Percentiles rank a stretch among this genome's conserved stretches.
phyloP scores from a whole-genome alignment of 352 stramenopile genomes.

The Phytopythium cucurbitacearum region DNA sequence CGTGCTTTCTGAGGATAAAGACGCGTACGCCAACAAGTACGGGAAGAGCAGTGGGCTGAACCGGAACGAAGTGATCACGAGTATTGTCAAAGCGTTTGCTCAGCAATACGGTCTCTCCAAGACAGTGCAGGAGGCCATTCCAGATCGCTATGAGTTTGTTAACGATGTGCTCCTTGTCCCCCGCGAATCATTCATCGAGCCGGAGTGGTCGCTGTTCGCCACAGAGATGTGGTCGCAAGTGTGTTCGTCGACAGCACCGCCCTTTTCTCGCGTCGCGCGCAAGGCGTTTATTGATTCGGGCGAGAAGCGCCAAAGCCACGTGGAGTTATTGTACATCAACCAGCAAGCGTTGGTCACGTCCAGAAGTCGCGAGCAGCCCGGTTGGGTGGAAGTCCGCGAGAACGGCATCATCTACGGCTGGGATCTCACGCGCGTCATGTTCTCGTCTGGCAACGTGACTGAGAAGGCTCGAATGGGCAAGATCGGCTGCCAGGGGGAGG shows the following conservation, averaged over 20 bases:
- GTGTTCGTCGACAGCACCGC: conserved; percentile 41
- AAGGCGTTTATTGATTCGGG: conserved; percentile 75
- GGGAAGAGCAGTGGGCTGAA: conserved; percentile 66
- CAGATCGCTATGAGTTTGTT: conserved; percentile 78
- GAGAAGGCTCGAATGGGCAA: conserved; percentile 94
- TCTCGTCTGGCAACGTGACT: conserved; percentile 95
- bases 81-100: conserved; percentile 48
- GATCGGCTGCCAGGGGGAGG: conserved; percentile 81
- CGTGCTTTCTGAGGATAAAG: conserved; percentile 41
- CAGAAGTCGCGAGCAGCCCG: conserved; percentile 25
- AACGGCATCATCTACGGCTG: conserved; percentile 94
- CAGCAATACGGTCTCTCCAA: conserved; percentile 35
- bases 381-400: conserved; percentile 89
- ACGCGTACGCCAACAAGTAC: conserved; percentile 73
- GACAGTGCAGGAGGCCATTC: conserved; percentile 29
- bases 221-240: conserved; percentile 64
- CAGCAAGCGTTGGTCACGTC: conserved; percentile 25
- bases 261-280: conserved; percentile 68
- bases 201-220: conserved; percentile 47
- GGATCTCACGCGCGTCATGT: conserved; percentile 96
- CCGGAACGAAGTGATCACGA: conserved; percentile 67
- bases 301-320: conserved; percentile 78
- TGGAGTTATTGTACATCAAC: conserved; percentile 70
- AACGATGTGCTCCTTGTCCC: conserved; percentile 68
- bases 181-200: conserved; percentile 56